Base-by-base conservation (phyloP, 2,329 filamentous ascomycete genomes). In the Stemphylium vesicarium region DNA sequence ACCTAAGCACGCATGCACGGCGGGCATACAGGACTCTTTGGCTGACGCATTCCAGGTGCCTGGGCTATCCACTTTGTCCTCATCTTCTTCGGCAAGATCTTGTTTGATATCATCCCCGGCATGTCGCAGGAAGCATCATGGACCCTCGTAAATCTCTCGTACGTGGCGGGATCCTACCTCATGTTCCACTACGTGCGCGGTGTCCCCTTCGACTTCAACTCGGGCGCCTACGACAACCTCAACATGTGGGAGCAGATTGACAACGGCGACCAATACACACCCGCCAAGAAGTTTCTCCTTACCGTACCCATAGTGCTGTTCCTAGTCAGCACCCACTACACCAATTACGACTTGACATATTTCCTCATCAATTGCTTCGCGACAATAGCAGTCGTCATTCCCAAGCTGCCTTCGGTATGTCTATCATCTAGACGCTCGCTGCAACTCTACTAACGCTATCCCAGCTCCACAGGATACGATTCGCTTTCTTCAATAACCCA, bases 221-320 rank as follows among this genome's bases (percentile, higher is more conserved):
- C 91, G 52, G 95, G 95, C 56, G 95, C 95, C 67, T 99, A 98
- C 78, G 95, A 99, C 83, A 98, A 99, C 78, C 84, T 99, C 73
- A 99, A 98, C 81, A 98, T 99, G 95, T 99, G 95, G 95, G 95
- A 99, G 81, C 95, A 99, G 80, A 99, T 99, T 76, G 95, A 99
- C 81, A 96, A 98, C 71, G 95, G 95, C 41, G 95, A 95, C 68
- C 95, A 99, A 77, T 99, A 98, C 81, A 99, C 95, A 0, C 95
- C 95, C 4, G 91, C 95, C 64, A 99, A 99, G 84, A 99, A 99
- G 79, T 99, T 99, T 73, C 83, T 99, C 56, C 87, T 98, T 68
- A 92, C 89, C 70, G 94, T 98, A 31, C 95, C 95, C 35, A 96
- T 99, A 69, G 85, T 93, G 62, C 84, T 99, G 61, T 99, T 99